phyloP scores from a whole-genome alignment of 2,329 filamentous ascomycete species.

The Neofusicoccum cordaticola region DNA sequence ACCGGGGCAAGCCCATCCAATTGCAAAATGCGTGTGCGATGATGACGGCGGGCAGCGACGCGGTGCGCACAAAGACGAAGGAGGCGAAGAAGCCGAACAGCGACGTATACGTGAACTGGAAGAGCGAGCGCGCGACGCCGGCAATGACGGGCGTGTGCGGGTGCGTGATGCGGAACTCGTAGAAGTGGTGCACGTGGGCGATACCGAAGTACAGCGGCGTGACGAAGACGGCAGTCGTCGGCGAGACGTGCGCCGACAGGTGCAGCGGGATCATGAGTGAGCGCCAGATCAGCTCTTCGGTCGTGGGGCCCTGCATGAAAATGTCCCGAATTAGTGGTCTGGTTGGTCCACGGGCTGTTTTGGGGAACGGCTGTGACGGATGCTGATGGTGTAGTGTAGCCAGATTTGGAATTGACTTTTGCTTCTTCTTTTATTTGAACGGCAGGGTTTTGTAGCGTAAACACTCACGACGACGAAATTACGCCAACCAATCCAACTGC shows the following conservation, averaged over 20 bases:
- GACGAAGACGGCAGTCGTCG: slow-evolving; percentile 66
- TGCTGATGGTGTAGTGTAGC: background rate
- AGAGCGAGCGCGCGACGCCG: slow-evolving; percentile 67
- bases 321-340: background rate
- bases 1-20: slow-evolving; percentile 78
- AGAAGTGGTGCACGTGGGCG: slow-evolving; percentile 92
- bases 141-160: slow-evolving; percentile 63
- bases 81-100: slow-evolving; percentile 91
- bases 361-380: background rate
- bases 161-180: slow-evolving; percentile 84
- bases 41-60: slow-evolving; percentile 73
- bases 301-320: slow-evolving; percentile 63
- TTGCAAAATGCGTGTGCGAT: slow-evolving; percentile 88
- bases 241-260: slow-evolving; percentile 59
- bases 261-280: slow-evolving; percentile 81
- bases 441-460: background rate
- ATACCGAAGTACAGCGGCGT: slow-evolving; percentile 89
- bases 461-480: slow-evolving; percentile 77
- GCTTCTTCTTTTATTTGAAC: too few species aligned
- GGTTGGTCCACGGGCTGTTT: background rate
- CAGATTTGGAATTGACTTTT: background rate
- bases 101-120: slow-evolving; percentile 88
- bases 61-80: slow-evolving; percentile 83
- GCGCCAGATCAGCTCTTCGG: slow-evolving; percentile 92
- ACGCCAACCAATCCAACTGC: slow-evolving; percentile 78